Percentiles rank a stretch among this genome's conserved stretches.
These are phyloP conservation scores for Xylaria nigripes DNA, from an alignment of 495 filamentous ascomycete species.

Conservation along the genomic window DNA sequence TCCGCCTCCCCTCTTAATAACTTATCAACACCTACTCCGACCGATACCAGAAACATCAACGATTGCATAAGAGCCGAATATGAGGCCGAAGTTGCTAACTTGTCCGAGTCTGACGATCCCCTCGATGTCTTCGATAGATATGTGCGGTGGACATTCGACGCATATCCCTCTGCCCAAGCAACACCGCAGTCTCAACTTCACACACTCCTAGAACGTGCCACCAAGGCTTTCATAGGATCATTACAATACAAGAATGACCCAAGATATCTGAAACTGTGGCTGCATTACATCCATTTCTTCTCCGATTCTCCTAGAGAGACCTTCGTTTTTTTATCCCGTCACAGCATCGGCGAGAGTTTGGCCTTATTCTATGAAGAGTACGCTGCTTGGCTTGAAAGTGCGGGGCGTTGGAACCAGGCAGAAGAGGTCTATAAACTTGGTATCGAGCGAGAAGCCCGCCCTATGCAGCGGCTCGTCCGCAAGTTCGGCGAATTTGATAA, in stretches of 20 bases:
- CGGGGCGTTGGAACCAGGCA: constrained; percentile 81
- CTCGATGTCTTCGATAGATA: constrained; percentile 95
- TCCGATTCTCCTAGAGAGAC: constrained; percentile 86
- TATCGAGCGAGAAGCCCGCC: constrained; percentile 79
- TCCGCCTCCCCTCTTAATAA: constrained; percentile 54
- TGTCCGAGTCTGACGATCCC: constrained; percentile 86
- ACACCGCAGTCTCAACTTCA: constrained; percentile 83
- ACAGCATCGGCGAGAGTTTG: constrained; percentile 75
- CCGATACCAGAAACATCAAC: constrained; percentile 66
- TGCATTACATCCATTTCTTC: constrained; percentile 88
- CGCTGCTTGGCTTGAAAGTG: constrained; percentile 80
- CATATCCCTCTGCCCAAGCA: constrained; percentile 88
- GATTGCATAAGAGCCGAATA: constrained; percentile 73
- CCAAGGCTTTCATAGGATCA: constrained; percentile 75
- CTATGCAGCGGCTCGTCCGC: constrained; percentile 66
- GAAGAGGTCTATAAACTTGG: constrained; percentile 88
- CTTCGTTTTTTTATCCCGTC: constrained; percentile 82
- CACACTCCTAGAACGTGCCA: constrained; percentile 85
- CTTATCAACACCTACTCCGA: constrained; percentile 49
- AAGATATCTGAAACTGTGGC: constrained; percentile 85
- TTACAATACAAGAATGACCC: constrained; percentile 91
- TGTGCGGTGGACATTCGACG: constrained; percentile 90
- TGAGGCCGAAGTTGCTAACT: constrained; percentile 68
- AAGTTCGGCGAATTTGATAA: constrained; percentile 88
- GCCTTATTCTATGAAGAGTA: constrained; percentile 98